phyloP scores from a whole-genome alignment of 1,284 basidiomycete genomes.

The Schizophyllum commune region DNA sequence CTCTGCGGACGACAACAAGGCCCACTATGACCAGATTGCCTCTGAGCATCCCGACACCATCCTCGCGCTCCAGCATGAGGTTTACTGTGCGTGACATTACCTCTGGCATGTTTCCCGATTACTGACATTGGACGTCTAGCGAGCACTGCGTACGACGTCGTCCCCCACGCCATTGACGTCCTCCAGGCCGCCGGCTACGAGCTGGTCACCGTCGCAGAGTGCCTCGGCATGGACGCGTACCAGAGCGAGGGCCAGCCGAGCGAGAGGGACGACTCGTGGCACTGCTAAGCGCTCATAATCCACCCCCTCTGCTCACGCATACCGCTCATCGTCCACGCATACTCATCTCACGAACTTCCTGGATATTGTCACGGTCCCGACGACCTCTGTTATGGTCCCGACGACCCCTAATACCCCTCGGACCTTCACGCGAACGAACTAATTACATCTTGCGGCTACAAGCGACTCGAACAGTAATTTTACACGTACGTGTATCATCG shows the following conservation, averaged over 20 bases:
- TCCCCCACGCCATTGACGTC: conserved; percentile 25
- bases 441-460: too few relatives aligned
- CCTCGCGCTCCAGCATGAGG: conserved; percentile 11
- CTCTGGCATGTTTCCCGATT: background rate
- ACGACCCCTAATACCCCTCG: too few relatives aligned
- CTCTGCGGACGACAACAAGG: conserved; percentile 1
- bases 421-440: too few relatives aligned
- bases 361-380: background rate
- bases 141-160: conserved; percentile 16
- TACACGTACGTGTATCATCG: too few relatives aligned
- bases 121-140: background rate
- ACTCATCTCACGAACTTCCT: background rate
- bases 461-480: too few relatives aligned
- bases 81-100: conserved; percentile 17
- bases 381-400: too few relatives aligned
- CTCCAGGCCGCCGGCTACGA: conserved; percentile 31
- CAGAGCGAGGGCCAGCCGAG: conserved; percentile 13
- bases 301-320: background rate
- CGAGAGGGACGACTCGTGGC: background rate
- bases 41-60: background rate
- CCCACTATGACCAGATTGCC: background rate
- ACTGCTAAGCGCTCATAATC: background rate
- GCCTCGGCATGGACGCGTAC: conserved; percentile 31
- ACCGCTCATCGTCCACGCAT: background rate
- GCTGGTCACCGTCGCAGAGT: conserved; percentile 37